phyloP scores from a whole-genome alignment of 176 grass and related monocot species.

The Triticum timopheevii region DNA sequence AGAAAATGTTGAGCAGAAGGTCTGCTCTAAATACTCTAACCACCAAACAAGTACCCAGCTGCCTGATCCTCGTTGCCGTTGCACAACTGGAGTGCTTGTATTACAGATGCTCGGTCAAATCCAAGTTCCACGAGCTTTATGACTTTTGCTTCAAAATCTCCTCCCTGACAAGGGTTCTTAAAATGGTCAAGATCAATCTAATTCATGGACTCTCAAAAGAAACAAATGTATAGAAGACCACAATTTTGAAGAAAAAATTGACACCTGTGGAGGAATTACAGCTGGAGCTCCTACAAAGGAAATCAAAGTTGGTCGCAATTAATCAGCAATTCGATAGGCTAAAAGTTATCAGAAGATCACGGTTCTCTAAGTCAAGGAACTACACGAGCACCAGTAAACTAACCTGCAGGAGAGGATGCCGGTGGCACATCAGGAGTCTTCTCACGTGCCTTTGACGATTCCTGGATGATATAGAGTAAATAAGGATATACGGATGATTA shows the following conservation, averaged over 20 bases:
- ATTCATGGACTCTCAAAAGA: neutral
- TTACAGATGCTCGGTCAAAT: constrained; percentile 71
- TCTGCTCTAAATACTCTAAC: constrained; percentile 37
- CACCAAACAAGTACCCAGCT: constrained; percentile 88
- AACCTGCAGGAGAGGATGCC: constrained; percentile 42
- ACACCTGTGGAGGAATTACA: constrained; percentile 44
- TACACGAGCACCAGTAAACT: neutral
- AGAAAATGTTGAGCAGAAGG: neutral
- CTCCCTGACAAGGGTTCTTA: constrained; percentile 42
- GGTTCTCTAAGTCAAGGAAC: neutral
- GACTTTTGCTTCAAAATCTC: constrained; percentile 78
- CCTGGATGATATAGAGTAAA: constrained; percentile 52
- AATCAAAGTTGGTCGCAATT: constrained; percentile 21
- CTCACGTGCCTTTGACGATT: constrained; percentile 55
- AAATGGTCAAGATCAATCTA: neutral
- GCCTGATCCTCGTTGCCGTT: constrained; percentile 93
- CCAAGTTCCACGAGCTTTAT: constrained; percentile 83
- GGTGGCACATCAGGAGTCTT: constrained; percentile 40
- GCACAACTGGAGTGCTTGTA: constrained; percentile 72
- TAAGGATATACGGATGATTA: neutral
- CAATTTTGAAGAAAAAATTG: neutral
- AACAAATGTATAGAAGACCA: neutral
- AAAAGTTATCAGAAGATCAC: neutral
- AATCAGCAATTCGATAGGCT: constrained; percentile 12
- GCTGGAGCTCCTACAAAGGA: constrained; percentile 44